Evolutionary conservation across 352 stramenopile species (phyloP), one percentile per base, ranked within the genome.

Genomic region (Phytophthora fragariae): DNA sequence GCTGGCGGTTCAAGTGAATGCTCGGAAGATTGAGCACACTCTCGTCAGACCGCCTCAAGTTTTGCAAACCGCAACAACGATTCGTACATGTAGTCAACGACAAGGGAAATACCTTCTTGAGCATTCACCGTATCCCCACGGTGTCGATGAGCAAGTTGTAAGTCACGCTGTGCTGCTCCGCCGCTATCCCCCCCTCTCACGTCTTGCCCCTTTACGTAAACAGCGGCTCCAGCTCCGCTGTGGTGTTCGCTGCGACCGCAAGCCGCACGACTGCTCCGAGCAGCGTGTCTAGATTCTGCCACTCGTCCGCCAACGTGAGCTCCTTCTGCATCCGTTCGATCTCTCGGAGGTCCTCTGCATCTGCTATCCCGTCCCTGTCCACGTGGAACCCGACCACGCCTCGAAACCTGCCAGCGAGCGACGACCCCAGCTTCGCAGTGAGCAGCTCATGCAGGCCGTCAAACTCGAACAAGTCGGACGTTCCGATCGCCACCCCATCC

Each of bases 141-240:
- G 27, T 31, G 37, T 14, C 37, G 37, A 44, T 44, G 4, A 4
- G 37, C 37, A 15, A 14, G 37, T 4, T 10, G 37, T 10, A 44
- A 44, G 37, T 44, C 37, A 44, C 27, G 27, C 27, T 31, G 27
- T 31, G 27, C 27, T 31, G 27, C 27, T 31, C 27, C 5, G 27
- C 27, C 27, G 27, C 27, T 31, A 31, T 31, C 4, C 27, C 27
- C 27, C 27, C 27, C 27, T 6, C 27, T 31, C 27, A 31, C 27
- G 27, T 31, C 27, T 31, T 44, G 37, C 15, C 37, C 8, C 12
- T 44, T 15, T 65, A 76, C n/a, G 52, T 59, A 5, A 77, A 63
- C 29, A 77, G 65, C 60, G 53, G 65, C 7, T 73, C 66, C 29
- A 86, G 70, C 57, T 86, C 72, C 2, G 75, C 76, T 14, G 77